Evolutionary conservation across 768 basidiomycete genomes (phyloP).

Genomic region (Phallus indusiatus): DNA sequence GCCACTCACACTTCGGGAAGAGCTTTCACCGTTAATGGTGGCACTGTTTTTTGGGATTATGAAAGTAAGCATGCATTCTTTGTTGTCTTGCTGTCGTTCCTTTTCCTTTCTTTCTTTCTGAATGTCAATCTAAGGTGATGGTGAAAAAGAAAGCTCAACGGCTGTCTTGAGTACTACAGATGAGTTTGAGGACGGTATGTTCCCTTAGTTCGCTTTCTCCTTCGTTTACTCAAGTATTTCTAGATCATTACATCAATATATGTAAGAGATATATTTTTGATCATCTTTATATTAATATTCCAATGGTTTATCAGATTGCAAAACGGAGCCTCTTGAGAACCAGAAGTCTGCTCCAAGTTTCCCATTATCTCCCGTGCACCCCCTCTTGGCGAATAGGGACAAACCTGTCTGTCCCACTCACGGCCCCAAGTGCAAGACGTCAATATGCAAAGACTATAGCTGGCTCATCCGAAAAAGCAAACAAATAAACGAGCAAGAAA

Average conservation of each 20-base stretch:
- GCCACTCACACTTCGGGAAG: not conserved
- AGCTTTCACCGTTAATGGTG: not conserved
- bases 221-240: not conserved
- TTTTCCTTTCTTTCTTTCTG: not conserved
- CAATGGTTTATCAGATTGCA: not conserved
- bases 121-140: not conserved
- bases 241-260: not conserved
- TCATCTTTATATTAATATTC: not conserved
- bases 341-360: not conserved
- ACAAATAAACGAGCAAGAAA: not conserved
- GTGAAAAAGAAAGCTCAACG: not conserved
- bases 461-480: not conserved
- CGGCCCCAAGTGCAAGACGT: constrained; percentile 26
- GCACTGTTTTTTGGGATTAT: not conserved
- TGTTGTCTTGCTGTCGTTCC: not conserved
- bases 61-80: not conserved
- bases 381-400: constrained; percentile 7
- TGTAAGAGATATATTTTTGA: not conserved
- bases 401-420: constrained; percentile 22
- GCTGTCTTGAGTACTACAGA: not conserved
- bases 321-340: not conserved
- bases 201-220: not conserved
- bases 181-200: not conserved
- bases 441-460: constrained; percentile 25
- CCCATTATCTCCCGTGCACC: not conserved